Evolutionary conservation across 208 protist species (phyloP).

Genomic region (Trypanosoma scelopori): DNA sequence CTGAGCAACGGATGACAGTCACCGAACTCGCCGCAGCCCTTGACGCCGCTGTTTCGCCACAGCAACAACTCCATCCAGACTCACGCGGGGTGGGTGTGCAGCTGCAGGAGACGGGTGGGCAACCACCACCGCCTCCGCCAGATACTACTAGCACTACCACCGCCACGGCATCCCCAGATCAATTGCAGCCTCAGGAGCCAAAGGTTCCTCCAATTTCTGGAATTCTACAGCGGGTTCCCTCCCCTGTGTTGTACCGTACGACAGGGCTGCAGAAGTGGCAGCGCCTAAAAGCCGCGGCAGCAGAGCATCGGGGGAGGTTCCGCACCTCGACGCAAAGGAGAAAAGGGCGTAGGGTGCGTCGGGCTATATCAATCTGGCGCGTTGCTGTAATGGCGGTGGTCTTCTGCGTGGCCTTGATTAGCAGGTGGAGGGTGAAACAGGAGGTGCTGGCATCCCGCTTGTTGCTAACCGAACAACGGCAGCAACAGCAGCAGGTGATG

Average conservation of each 20-base stretch:
- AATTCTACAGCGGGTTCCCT: constrained; percentile 12
- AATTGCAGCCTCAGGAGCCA: no score
- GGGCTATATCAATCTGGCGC: constrained; percentile 7
- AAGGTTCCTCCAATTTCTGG: neutral
- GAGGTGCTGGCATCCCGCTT: neutral
- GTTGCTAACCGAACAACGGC: neutral
- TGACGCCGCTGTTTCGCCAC: constrained; percentile 22
- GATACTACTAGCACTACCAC: neutral
- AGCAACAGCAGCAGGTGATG: neutral
- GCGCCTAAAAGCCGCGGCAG: neutral
- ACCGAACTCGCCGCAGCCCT: constrained; percentile 28
- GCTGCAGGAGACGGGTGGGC: neutral
- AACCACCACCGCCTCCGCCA: no score
- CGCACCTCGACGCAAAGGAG: neutral
- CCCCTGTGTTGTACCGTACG: constrained; percentile 4
- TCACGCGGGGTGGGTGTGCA: neutral
- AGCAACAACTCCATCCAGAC: constrained; percentile 16
- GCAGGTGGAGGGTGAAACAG: neutral
- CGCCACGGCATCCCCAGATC: no score
- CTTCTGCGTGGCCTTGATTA: constrained; percentile 1
- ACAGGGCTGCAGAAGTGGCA: constrained; percentile 20
- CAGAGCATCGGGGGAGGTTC: neutral
- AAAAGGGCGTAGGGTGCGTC: neutral
- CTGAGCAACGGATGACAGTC: constrained; percentile 32
- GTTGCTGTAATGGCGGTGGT: constrained; percentile 3